Evolutionary conservation across 208 protist genomes (phyloP), one percentile per base, ranked within the genome.

Genomic region (Leishmania amazonensis): DNA sequence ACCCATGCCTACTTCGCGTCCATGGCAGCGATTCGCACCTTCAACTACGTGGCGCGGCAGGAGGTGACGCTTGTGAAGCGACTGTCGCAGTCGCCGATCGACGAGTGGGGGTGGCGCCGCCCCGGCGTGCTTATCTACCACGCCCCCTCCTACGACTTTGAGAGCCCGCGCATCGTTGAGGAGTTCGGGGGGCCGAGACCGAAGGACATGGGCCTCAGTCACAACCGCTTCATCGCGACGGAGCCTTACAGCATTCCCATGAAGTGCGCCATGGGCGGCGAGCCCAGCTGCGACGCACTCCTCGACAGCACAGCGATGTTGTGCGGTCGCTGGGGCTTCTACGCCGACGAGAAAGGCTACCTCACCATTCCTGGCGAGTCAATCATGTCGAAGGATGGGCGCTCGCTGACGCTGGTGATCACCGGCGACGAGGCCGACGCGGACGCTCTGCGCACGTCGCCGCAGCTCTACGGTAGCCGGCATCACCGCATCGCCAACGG

Each of bases 221-320:
- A 85, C 84, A 88, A 87, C 73, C 87, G 91, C 73, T 97, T 98
- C 85, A 85, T 97, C 72, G 91, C 94, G 24, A 58, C 94, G 62
- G 94, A 98, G 79, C 94, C 93, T 65, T 96, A 98, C 84, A 97
- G 90, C 81, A 98, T 97, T 74, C 92, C 93, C 15, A 96, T 97
- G 93, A 97, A 96, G 85, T 95, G 85, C n/a, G 82, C 90, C 72
- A 87, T 98, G 40, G 90, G 87, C 49, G 93, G 90, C 28, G 94
- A 97, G 79, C 88, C 91, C 53, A 95, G 90, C 84, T 96, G 90
- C 76, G 94, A 97, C 60, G 79, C 82, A 71, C 87, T 97, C 17
- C 85, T 97, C 28, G 91, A 96, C 86, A 92, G 84, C 72, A 91
- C 88, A 1, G 94, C 93, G 1, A 88, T 92, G 78, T 87, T 97